Percentiles rank a stretch among this genome's conserved stretches.
Conservation (phyloP, 441 rosid species). For the Rhodomyrtus psidioides region DNA sequence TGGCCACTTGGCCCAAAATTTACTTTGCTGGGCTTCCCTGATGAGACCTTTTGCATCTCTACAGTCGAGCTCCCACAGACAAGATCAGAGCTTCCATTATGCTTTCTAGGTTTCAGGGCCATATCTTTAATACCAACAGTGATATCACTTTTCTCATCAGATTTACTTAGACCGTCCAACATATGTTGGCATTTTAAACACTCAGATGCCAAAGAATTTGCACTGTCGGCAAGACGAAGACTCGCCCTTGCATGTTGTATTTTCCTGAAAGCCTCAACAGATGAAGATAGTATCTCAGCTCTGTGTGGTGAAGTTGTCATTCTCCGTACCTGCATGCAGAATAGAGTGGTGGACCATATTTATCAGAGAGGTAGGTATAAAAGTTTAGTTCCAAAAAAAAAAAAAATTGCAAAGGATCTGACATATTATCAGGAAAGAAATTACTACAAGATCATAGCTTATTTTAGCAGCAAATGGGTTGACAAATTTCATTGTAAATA, state of each 20-base stretch:
- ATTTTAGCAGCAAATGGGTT: not conserved
- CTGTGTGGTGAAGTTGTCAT: slow-evolving; percentile 76
- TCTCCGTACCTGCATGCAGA: slow-evolving; percentile 61
- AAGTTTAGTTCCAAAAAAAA: not conserved
- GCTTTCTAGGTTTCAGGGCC: slow-evolving; percentile 23
- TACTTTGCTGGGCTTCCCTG: slow-evolving; percentile 30
- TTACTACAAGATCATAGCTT: not conserved
- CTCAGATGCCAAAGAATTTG: slow-evolving; percentile 21
- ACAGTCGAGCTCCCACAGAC: slow-evolving; percentile 15
- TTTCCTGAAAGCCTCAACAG: slow-evolving; percentile 70
- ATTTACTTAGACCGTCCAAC: slow-evolving; percentile 18
- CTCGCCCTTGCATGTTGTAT: slow-evolving; percentile 66
- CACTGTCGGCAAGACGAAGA: slow-evolving; percentile 14
- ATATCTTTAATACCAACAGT: slow-evolving; percentile 17
- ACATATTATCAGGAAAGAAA: not conserved
- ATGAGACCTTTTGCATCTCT: slow-evolving; percentile 23
- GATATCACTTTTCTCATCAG: slow-evolving; percentile 18
- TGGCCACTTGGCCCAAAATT: slow-evolving; percentile 21
- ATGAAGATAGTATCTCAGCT: slow-evolving; percentile 75
- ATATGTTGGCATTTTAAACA: slow-evolving; percentile 13
- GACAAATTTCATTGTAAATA: not conserved
- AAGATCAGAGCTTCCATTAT: slow-evolving; percentile 19
- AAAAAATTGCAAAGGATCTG: not conserved
- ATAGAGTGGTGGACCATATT: slow-evolving; percentile 14
- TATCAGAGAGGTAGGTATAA: not conserved